Conservation (phyloP, 805 yeast genomes). For the Tetrapisispora phaffii region DNA sequence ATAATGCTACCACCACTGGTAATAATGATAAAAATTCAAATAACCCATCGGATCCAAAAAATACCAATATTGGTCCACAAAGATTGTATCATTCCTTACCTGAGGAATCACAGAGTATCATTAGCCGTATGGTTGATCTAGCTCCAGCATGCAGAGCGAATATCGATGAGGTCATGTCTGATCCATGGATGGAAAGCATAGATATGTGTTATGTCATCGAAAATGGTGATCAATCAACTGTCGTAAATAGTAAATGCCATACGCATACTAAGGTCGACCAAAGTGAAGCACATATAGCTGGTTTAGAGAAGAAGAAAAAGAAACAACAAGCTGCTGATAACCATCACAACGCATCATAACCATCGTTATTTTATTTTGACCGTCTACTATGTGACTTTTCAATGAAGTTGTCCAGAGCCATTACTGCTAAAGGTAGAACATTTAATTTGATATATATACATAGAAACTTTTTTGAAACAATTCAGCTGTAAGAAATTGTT, state of each 20-base stretch:
- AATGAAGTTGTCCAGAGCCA: not conserved
- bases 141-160: conserved; percentile 80
- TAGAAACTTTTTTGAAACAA: not conserved
- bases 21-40: conserved; percentile 11
- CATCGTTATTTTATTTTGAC: too few relatives aligned
- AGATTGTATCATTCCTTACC: conserved; percentile 63
- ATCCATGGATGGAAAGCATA: conserved; percentile 55
- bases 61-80: conserved; percentile 63
- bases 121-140: conserved; percentile 68
- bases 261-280: conserved; percentile 84
- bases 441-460: not conserved
- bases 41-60: conserved; percentile 39
- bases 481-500: not conserved
- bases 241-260: conserved; percentile 46
- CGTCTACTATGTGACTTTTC: not conserved
- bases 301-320: conserved; percentile 74
- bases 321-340: conserved; percentile 7
- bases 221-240: conserved; percentile 32
- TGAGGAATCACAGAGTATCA: conserved; percentile 53
- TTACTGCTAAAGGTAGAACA: not conserved
- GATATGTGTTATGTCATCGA: conserved; percentile 48
- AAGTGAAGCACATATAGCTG: conserved; percentile 91
- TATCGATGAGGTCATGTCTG: conserved; percentile 70
- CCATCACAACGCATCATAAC: not conserved
- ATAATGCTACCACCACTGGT: conserved; percentile 12